Evolutionary conservation across 163 green algal genomes (phyloP), one percentile per base, ranked within the genome.

Genomic region (Scenedesmus sp.): DNA sequence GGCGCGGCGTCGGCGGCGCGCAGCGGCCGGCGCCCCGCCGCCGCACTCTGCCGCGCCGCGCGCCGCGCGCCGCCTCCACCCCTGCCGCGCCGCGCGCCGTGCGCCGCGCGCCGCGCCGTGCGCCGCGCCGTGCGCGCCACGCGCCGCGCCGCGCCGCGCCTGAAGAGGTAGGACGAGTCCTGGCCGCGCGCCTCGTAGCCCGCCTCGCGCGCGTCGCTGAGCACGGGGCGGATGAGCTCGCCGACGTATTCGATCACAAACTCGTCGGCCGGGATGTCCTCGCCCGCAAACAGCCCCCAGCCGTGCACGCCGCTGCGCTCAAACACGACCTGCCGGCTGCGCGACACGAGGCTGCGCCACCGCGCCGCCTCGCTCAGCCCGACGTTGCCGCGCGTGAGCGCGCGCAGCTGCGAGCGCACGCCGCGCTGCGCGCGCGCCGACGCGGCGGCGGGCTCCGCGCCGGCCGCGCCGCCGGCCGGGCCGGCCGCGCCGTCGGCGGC

Each of bases 211-310:
- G 82, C 75, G 64, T 92, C 88, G 17, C 81, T 78, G 45, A 94
- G 56, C 26, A 81, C 70, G 24, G 74, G 72, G 18, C 89, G 77
- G 13, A 92, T 82, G 63, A 89, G 63, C 84, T 91, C 78, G 9
- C 89, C 89, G 22, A 85, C 58, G 53, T 93, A 94, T 81, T 94
- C 81, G 18, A 92, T 90, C 20, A 93, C 63, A 78, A 93, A 88
- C 74, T 89, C 87, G 1, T 82, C 82, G 10, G 74, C 67, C 28
- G 80, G 73, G 36, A 91, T 88, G 36, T 60, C 48, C 76, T 91
- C 83, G 20, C 56, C 70, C 9, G 88, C 88, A 75, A 88, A 91
- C 72, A 92, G 69, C n/a, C 88, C 88, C 78, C 83, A 88, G 6
- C 67, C 83, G 36, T 82, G 75, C 47, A 82, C 75, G 4, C 63